Percentiles rank a stretch among this genome's conserved stretches.
These are phyloP conservation scores for Cinchona pubescens DNA, from an alignment of 257 asterid species.

Conservation along the genomic window DNA sequence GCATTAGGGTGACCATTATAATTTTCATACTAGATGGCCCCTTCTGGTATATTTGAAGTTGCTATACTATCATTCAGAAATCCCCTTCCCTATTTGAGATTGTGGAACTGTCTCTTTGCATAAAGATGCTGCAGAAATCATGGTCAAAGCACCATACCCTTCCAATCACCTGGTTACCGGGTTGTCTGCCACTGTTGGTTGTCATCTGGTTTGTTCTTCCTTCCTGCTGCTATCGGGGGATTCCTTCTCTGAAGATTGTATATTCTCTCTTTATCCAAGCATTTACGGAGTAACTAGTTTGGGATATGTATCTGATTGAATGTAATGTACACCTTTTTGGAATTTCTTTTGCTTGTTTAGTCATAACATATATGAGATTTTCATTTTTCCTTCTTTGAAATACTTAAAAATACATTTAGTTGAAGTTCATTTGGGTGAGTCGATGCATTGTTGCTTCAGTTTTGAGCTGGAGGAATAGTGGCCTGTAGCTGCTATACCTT, in stretches of 20 bases:
- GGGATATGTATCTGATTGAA: neutral
- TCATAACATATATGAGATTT: neutral
- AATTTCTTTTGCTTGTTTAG: neutral
- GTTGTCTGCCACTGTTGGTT: neutral
- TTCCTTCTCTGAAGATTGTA: neutral
- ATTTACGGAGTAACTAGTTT: neutral
- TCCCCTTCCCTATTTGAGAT: neutral
- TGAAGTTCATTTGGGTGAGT: no score
- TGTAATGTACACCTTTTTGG: neutral
- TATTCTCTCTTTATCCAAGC: neutral
- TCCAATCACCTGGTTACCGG: neutral
- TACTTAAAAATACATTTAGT: no score
- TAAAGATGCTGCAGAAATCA: neutral
- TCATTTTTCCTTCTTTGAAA: neutral
- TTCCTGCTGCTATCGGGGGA: neutral
- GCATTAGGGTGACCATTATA: neutral
- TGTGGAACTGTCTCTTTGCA: neutral
- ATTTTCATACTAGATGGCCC: neutral
- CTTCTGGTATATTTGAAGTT: neutral
- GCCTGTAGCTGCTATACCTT: no score
- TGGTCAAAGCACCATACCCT: neutral
- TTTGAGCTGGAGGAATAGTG: no score
- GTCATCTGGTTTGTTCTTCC: no score
- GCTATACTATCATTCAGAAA: neutral
- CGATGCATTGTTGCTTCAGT: no score